phyloP scores from a whole-genome alignment of 2,329 filamentous ascomycete genomes.

The Aspergillaceae sp. region DNA sequence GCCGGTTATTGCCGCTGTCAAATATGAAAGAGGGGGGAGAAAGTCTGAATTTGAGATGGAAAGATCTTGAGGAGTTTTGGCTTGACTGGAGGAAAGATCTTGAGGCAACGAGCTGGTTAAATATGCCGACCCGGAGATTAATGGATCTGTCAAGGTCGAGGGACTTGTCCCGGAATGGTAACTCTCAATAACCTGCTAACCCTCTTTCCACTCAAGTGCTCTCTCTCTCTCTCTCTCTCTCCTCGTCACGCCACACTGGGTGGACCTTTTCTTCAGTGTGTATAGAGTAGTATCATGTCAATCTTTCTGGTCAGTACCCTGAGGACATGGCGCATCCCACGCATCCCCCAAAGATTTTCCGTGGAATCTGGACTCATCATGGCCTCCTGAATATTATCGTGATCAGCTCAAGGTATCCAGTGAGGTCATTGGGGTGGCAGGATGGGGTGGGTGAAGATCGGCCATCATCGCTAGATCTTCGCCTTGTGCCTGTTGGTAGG shows the following conservation, averaged over 20 bases:
- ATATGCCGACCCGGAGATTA: background rate
- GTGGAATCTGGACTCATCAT: conserved; percentile 1
- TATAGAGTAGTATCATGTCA: conserved; percentile 2
- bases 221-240: background rate
- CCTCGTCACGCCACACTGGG: background rate
- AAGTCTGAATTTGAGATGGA: background rate
- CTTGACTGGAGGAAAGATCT: background rate
- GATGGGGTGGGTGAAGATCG: background rate
- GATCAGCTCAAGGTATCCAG: background rate
- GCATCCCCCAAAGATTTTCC: background rate
- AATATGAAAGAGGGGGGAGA: background rate
- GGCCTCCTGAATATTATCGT: background rate
- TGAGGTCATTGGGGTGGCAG: conserved; percentile 1
- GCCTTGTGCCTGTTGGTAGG: background rate
- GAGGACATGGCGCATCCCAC: background rate
- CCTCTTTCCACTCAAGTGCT: background rate
- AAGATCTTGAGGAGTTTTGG: background rate
- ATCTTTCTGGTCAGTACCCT: conserved; percentile 3
- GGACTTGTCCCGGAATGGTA: background rate
- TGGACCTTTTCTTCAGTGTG: background rate
- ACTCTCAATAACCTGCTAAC: background rate
- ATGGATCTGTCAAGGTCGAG: background rate
- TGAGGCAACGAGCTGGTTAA: background rate
- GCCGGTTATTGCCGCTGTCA: background rate
- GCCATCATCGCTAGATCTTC: background rate